Evolutionary conservation across 257 asterid genomes (phyloP), one percentile per base, ranked within the genome.

Genomic region (Fraxinus cuspidata): DNA sequence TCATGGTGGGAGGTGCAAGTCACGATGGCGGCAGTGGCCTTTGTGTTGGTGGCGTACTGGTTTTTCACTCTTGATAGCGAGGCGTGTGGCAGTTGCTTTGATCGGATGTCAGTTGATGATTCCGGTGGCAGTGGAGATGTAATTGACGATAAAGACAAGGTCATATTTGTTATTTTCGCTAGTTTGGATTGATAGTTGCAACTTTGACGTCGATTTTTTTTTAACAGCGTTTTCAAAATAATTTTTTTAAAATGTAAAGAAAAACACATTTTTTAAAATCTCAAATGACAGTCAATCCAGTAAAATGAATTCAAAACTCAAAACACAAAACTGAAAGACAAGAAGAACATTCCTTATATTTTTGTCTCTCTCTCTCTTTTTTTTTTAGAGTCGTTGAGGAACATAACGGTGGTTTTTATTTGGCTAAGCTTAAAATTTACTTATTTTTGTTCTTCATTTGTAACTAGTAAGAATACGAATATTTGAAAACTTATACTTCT

Each of bases 1-100:
- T 91, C 97, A 13, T 89, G 97, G 97, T 87, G 92, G 97, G 97
- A 94, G 85, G 84, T 94, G 79, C 95, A 94, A 83, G 88, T 92
- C 34, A 84, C 99, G 29, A 74, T 87, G 64, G 90, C 84, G 47
- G 90, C 97, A 18, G 91, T 94, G 78, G 96, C 88, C 15, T 86
- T 94, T 78, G 86, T 91, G 66, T 27, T 89, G 42, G 81, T 75
- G 67, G 83, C 90, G 37, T 90, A 76, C 85, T 89, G 92, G 86
- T 90, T 88, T 85, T 84, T 91, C 76, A 74, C 88, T 64, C 67
- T 84, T 75, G 87, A 74, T 11, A 75, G 84, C 77, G 89, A 69
- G 49, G 86, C 69, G 8, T 63, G 82, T 35, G 84, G 81, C 60
- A 78, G 71, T 73, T 84, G 74, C 23, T 88, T 71, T 76, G 88